These are phyloP conservation scores for Boeremia lycopersici DNA, from an alignment of 2,329 filamentous ascomycete genomes.

Conservation along the genomic window DNA sequence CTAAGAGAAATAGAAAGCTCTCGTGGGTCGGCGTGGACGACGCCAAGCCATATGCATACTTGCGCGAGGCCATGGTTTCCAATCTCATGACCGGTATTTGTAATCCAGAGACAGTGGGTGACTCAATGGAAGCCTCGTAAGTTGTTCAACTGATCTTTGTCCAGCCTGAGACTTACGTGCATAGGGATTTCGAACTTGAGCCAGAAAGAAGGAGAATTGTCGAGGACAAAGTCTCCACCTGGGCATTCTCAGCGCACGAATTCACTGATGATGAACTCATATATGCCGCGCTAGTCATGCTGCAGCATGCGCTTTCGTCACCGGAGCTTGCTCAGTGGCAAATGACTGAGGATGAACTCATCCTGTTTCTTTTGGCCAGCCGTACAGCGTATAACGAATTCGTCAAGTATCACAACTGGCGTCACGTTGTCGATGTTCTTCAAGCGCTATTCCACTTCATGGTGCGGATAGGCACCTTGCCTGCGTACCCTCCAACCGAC, in stretches of 20 bases:
- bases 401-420: conserved; percentile 97
- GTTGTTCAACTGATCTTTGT: conserved; percentile 20
- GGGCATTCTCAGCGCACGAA: conserved; percentile 89
- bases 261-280: conserved; percentile 91
- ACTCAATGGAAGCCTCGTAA: conserved; percentile 66
- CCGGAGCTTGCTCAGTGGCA: conserved; percentile 82
- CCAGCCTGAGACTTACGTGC: conserved; percentile 21
- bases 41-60: conserved; percentile 83
- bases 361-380: conserved; percentile 84
- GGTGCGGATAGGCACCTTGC: conserved; percentile 76
- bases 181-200: conserved; percentile 69
- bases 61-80: conserved; percentile 92
- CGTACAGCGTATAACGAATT: conserved; percentile 95
- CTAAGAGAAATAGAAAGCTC: conserved; percentile 77
- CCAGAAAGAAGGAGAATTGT: conserved; percentile 69
- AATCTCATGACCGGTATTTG: conserved; percentile 89
- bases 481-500: conserved; percentile 62
- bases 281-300: conserved; percentile 83
- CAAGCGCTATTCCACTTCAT: conserved; percentile 93
- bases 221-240: conserved; percentile 72
- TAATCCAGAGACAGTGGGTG: conserved; percentile 67
- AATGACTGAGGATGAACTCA: conserved; percentile 78
- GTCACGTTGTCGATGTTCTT: conserved; percentile 93
- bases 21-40: conserved; percentile 92
- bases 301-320: conserved; percentile 83